Base-by-base conservation (phyloP, 306 rosid genomes). In the Lathyrus tuberosus region DNA sequence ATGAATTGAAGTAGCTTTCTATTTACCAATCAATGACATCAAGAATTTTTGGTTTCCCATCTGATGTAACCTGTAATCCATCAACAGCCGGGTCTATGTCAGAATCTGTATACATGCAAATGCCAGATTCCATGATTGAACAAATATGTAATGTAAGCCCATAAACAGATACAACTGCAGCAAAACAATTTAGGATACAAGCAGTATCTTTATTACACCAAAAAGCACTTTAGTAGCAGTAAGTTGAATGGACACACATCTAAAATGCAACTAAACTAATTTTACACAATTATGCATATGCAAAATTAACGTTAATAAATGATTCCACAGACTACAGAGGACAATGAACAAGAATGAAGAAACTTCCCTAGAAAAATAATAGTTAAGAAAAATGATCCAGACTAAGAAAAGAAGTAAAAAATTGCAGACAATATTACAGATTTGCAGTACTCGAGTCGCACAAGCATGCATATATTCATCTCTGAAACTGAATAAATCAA, bases 51-150 rank as follows among this genome's bases (percentile, higher is more conserved):
- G 96, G 96, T 86, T 94, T 94, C 73, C 99, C 99, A 58, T 94
- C 97, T 0, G 99, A 85, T 1, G 99, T 94, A 71, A 85, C 89
- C 81, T 87, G 96, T 53, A 94, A 86, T 82, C 99, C 99, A 72
- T 81, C 96, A 67, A 94, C 99, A 70, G 96, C 97, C 0, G 97
- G 99, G 62, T 94, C 99, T 76, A 91, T 89, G 13, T 97, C 99
- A 74, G 97, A 78, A 85, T 91, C 96, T 94, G 82, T 66, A 71
- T 67, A 76, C 77, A 60, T n/a, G 75, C 59, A 63, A 64, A 56
- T 52, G 44, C 9, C 53, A 58, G 71, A 62, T 52, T 48, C 6
- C 61, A 53, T 35, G 33, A 59, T 51, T 74, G 20, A 65, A 73
- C 71, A 73, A 64, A 65, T 17, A 41, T 54, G 74, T 2, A 58